Conservation (phyloP, 352 stramenopile genomes). For the Phytophthora idaei region DNA sequence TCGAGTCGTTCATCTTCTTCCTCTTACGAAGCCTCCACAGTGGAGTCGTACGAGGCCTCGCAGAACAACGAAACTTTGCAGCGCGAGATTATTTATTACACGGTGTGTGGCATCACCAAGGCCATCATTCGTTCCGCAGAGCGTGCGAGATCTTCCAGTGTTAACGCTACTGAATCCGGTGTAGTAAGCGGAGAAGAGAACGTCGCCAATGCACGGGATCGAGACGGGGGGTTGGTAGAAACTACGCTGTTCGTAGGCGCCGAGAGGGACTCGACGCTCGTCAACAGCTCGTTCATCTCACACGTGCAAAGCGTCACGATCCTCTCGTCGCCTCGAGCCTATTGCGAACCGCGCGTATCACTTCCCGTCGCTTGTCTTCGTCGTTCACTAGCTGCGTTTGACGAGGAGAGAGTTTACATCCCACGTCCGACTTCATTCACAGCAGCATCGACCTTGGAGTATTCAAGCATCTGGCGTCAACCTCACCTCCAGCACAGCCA, state of each 20-base stretch:
- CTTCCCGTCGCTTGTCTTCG: conserved; percentile 1
- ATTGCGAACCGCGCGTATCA: conserved; percentile 39
- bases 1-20: conserved; percentile 39
- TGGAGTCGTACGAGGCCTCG: conserved; percentile 48
- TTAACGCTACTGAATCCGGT: conserved; percentile 13
- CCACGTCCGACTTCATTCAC: conserved; percentile 34
- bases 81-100: conserved; percentile 88
- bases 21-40: conserved; percentile 34
- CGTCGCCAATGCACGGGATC: conserved; percentile 34
- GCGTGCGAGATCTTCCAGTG: conserved; percentile 30
- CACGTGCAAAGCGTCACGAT: conserved; percentile 50
- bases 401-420: conserved; percentile 3
- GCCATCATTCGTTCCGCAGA: conserved; percentile 63
- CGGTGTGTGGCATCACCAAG: conserved; percentile 80
- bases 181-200: conserved; percentile 23
- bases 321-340: conserved; percentile 54
- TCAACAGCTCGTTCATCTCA: conserved; percentile 53
- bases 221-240: conserved; percentile 25
- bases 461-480: conserved; percentile 18
- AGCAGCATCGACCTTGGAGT: conserved; percentile 13
- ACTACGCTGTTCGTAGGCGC: conserved; percentile 60
- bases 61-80: conserved; percentile 79
- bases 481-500: conserved; percentile 30
- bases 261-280: conserved; percentile 52
- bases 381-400: conserved; percentile 21